A percentile compares a stretch with the other conserved stretches of the same genome.
Conservation (phyloP, 495 filamentous ascomycete genomes). For the Xylaria longipes region DNA sequence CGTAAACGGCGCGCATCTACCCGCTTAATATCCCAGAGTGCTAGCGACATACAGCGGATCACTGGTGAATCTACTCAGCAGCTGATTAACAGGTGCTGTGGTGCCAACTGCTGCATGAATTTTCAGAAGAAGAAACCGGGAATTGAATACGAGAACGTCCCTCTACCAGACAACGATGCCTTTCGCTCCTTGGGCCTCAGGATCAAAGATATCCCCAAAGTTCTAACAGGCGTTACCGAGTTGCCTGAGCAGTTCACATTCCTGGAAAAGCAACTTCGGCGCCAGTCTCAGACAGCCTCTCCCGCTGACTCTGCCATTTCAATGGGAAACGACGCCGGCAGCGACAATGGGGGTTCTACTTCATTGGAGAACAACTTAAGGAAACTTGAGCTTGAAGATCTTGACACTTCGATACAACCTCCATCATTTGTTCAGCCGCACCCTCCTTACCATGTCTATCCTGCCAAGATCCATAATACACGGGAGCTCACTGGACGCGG, state of each 20-base stretch:
- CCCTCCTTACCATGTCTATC: conserved; percentile 87
- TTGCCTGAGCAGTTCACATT: conserved; percentile 77
- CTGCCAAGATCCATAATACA: conserved; percentile 78
- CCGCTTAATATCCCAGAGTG: conserved; percentile 76
- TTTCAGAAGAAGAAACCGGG: conserved; percentile 61
- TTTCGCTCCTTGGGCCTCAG: conserved; percentile 79
- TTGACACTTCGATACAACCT: conserved; percentile 66
- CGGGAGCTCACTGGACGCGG: conserved; percentile 88
- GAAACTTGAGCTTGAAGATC: conserved; percentile 45
- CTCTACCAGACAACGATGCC: conserved; percentile 83
- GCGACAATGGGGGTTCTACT: not conserved
- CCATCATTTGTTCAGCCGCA: conserved; percentile 95
- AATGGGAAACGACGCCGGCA: conserved; percentile 29
- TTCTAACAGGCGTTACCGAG: conserved; percentile 70
- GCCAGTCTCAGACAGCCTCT: conserved; percentile 42
- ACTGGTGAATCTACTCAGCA: conserved; percentile 66
- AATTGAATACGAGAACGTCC: conserved; percentile 61
- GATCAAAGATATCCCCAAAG: conserved; percentile 73
- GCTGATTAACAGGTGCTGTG: conserved; percentile 80
- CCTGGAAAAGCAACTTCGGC: conserved; percentile 57
- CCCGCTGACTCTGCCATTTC: conserved; percentile 47
- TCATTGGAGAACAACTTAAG: conserved; percentile 33
- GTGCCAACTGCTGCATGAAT: conserved; percentile 87
- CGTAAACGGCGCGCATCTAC: conserved; percentile 77
- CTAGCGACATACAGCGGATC: conserved; percentile 75